These are phyloP conservation scores for Thermoascus crustaceus DNA, from an alignment of 2,329 filamentous ascomycete genomes.

Conservation along the genomic window DNA sequence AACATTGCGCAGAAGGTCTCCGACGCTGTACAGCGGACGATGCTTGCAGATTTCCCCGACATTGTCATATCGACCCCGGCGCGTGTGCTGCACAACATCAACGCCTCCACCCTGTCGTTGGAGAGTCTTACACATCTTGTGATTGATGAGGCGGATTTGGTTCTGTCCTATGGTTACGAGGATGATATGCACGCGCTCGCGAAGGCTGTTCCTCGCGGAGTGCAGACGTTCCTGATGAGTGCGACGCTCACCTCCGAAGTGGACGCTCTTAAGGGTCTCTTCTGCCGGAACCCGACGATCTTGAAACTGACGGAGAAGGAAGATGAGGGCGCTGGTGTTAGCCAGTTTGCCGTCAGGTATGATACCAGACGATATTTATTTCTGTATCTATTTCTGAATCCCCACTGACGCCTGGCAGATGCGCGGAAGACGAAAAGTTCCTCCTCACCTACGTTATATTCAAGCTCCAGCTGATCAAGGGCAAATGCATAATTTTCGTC, in stretches of 20 bases:
- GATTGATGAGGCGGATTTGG: constrained; percentile 88
- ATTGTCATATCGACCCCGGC: constrained; percentile 86
- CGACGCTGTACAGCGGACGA: constrained; percentile 76
- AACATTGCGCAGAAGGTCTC: constrained; percentile 89
- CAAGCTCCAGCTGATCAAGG: constrained; percentile 87
- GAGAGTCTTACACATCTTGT: constrained; percentile 68
- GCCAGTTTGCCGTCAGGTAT: constrained; percentile 77
- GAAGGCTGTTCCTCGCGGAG: constrained; percentile 67
- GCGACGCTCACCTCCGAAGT: constrained; percentile 86
- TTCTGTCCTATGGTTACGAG: constrained; percentile 88
- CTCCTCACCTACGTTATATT: constrained; percentile 88
- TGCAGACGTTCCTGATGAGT: constrained; percentile 89
- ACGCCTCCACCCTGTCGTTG: constrained; percentile 61
- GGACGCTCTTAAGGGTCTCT: constrained; percentile 73
- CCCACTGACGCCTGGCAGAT: constrained; percentile 39
- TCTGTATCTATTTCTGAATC: constrained; percentile 7
- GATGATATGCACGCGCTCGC: constrained; percentile 78
- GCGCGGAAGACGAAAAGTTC: constrained; percentile 96
- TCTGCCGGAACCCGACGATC: constrained; percentile 71
- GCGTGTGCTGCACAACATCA: constrained; percentile 71
- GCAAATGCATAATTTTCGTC: constrained; percentile 80
- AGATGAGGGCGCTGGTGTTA: constrained; percentile 65
- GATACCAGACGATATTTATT: no score
- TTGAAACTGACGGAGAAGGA: constrained; percentile 79
- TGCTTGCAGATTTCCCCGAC: constrained; percentile 78